These are phyloP conservation scores for Xerocomus nothofagi DNA, from an alignment of 1,284 basidiomycete species.

Conservation along the genomic window DNA sequence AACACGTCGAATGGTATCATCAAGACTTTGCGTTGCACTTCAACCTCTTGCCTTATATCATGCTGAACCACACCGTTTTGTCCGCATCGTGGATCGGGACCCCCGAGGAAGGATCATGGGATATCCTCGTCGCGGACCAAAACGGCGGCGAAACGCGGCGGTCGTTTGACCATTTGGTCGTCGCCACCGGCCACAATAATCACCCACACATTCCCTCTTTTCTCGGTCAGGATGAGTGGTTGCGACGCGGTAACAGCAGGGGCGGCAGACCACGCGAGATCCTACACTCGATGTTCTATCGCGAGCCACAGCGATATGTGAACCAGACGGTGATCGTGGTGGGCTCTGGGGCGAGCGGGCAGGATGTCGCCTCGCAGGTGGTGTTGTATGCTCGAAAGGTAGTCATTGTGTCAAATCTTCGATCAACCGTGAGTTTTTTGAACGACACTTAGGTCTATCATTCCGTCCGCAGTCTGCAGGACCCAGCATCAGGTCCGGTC, in stretches of 20 bases:
- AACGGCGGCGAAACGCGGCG: slow-evolving; percentile 15
- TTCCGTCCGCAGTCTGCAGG: slow-evolving; percentile 37
- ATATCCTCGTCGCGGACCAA: slow-evolving; percentile 34
- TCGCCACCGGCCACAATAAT: slow-evolving; percentile 55
- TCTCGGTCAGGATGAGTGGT: slow-evolving; percentile 50
- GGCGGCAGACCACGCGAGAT: slow-evolving; percentile 36
- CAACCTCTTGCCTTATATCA: slow-evolving; percentile 42
- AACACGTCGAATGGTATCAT: slow-evolving; percentile 49
- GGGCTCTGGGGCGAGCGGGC: slow-evolving; percentile 51
- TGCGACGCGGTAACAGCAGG: slow-evolving; percentile 31
- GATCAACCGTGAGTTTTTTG: neutral
- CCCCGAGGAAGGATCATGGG: slow-evolving; percentile 44
- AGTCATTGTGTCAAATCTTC: neutral
- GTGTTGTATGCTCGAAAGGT: slow-evolving; percentile 44
- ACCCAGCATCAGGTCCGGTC: slow-evolving; percentile 32
- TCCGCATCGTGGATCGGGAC: slow-evolving; percentile 47
- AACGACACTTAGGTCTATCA: slow-evolving; percentile 40
- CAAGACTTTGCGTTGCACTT: slow-evolving; percentile 40
- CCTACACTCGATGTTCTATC: slow-evolving; percentile 56
- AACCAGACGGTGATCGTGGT: slow-evolving; percentile 50
- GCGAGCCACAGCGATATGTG: slow-evolving; percentile 44
- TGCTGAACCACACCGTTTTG: slow-evolving; percentile 47
- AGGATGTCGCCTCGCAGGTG: slow-evolving; percentile 48
- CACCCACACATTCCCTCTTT: slow-evolving; percentile 45
- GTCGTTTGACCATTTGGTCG: slow-evolving; percentile 52